Evolutionary conservation across 257 asterid genomes (phyloP), one percentile per base, ranked within the genome.

Genomic region (Solanum bulbocastanum): DNA sequence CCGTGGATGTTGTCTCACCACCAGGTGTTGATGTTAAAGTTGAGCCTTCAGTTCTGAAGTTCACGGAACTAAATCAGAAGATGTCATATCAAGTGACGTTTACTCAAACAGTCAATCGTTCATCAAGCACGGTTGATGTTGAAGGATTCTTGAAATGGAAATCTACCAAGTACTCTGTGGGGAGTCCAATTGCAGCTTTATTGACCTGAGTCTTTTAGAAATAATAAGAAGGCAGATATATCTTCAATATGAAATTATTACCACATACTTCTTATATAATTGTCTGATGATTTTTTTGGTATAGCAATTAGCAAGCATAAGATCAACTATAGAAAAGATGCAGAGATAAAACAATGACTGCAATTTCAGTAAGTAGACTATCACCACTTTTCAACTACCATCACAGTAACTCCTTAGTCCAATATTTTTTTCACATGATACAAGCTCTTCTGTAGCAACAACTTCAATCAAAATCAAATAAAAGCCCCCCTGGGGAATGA

Each of bases 101-200:
- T 87, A 71, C 82, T 35, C 79, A 56, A 56, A 7, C 7, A 56
- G 65, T 56, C 0, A 56, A 56, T 20, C 65, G 65, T 18, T 18
- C 65, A 83, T 73, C 79, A 82, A 62, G n/a, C 44, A 81, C 10
- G 33, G 81, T 36, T 9, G 46, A 79, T 75, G 89, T 86, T 39
- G 83, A 91, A 87, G 91, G 93, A 42, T 86, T 84, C 30, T 71
- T 91, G 44, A 33, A 84, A 10, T 91, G 93, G 93, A 74, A 72
- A 60, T 91, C 91, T 60, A 56, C 65, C 65, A 20, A 56, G 25
- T 20, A 56, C 65, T 56, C 65, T 7, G 65, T 56, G 20, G 20
- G 65, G 65, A 56, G 65, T 2, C 65, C 65, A 56, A 20, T 56
- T 56, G 65, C 65, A 56, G 25, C 65, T 56, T 56, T 56, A 11